Evolutionary conservation across 441 rosid genomes (phyloP).

Genomic region (Capsella rubella): DNA sequence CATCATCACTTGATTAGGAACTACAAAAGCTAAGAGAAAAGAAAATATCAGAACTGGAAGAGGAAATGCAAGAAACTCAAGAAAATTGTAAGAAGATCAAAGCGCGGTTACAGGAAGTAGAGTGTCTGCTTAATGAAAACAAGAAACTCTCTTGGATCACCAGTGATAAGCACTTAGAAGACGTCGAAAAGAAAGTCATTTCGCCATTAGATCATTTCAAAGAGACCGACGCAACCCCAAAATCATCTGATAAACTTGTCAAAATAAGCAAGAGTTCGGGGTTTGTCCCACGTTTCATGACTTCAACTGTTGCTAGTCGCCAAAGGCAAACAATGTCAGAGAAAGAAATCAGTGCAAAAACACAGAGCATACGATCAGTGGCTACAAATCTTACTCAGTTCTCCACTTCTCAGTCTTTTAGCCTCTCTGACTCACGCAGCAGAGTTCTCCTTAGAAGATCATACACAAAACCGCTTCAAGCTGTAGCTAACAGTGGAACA

Average conservation of each 20-base stretch:
- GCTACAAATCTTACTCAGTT: conserved; percentile 57
- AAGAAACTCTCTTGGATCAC: conserved; percentile 54
- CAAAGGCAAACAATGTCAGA: conserved; percentile 70
- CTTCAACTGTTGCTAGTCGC: conserved; percentile 84
- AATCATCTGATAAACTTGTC: conserved; percentile 39
- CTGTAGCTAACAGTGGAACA: conserved; percentile 42
- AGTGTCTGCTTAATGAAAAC: conserved; percentile 61
- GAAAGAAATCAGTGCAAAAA: conserved; percentile 53
- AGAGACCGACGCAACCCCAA: conserved; percentile 48
- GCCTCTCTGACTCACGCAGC: conserved; percentile 61
- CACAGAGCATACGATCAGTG: conserved; percentile 45
- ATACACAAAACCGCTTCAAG: conserved; percentile 51
- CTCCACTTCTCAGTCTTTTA: conserved; percentile 64
- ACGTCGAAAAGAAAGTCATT: conserved; percentile 31
- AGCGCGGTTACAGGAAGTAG: conserved; percentile 56
- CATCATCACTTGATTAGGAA: conserved; percentile 51
- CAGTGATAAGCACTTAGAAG: conserved; percentile 48
- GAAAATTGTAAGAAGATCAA: conserved; percentile 54
- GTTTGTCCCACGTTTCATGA: conserved; percentile 77
- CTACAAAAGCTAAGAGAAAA: conserved; percentile 61
- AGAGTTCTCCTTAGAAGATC: conserved; percentile 54
- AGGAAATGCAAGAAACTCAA: conserved; percentile 64
- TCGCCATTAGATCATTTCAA: conserved; percentile 42
- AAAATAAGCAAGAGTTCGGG: conserved; percentile 42
- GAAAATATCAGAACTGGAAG: conserved; percentile 63